phyloP scores from a whole-genome alignment of 2,329 filamentous ascomycete genomes.

The Monosporascus sp. region DNA sequence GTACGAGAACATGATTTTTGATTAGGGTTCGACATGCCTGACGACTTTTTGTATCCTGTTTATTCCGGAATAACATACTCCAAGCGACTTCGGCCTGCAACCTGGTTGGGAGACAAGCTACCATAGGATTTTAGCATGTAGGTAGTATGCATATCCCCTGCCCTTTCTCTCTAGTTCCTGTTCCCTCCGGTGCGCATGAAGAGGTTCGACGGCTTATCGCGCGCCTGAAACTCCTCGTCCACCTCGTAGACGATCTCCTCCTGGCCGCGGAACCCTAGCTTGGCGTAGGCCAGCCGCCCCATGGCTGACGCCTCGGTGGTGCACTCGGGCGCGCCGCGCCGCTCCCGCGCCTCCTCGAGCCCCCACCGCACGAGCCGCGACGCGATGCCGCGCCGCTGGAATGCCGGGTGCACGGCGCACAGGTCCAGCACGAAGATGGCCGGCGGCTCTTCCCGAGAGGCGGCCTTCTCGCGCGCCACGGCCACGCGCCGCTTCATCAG shows the following conservation, averaged over 20 bases:
- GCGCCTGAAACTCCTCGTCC: constrained; percentile 35
- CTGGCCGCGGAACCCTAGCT: constrained; percentile 39
- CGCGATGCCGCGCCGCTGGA: constrained; percentile 46
- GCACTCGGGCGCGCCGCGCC: constrained; percentile 35
- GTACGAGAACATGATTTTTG: too few relatives aligned
- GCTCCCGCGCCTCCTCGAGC: constrained; percentile 32
- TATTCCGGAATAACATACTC: too few relatives aligned
- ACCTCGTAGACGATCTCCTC: constrained; percentile 34
- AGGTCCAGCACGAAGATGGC: constrained; percentile 46
- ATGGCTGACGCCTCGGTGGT: constrained; percentile 43
- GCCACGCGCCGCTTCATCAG: constrained; percentile 39
- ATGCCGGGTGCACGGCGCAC: constrained; percentile 47
- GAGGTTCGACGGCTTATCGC: constrained; percentile 36
- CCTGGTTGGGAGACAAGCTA: too few relatives aligned
- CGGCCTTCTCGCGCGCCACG: constrained; percentile 35
- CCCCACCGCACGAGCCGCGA: constrained; percentile 42
- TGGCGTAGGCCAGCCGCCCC: constrained; percentile 41
- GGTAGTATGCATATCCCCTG: too few relatives aligned
- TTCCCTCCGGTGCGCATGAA: constrained; percentile 37
- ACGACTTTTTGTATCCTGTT: too few relatives aligned
- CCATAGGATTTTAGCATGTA: too few relatives aligned
- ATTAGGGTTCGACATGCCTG: too few relatives aligned
- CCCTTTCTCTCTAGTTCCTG: not conserved
- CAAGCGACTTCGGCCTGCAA: too few relatives aligned
- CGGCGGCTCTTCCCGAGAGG: constrained; percentile 28